phyloP scores from a whole-genome alignment of 1,139 yeast genomes.

The Kluyveromyces marxianus region DNA sequence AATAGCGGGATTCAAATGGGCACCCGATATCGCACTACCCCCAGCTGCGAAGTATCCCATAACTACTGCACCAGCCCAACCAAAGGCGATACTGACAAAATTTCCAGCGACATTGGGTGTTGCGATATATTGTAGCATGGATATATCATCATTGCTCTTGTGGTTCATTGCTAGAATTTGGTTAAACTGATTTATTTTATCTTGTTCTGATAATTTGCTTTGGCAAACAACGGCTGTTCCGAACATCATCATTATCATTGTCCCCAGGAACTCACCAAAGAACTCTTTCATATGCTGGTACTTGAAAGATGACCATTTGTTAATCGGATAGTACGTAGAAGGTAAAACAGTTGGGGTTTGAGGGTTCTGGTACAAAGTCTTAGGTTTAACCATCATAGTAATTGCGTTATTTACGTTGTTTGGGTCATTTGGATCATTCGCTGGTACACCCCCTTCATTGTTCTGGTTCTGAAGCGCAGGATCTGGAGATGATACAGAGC shows the following conservation, averaged over 20 bases:
- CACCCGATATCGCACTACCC: constrained; percentile 39
- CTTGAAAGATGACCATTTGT: constrained; percentile 29
- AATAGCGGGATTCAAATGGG: constrained; percentile 39
- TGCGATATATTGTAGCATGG: constrained; percentile 11
- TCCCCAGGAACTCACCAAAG: constrained; percentile 44
- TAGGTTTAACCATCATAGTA: constrained; percentile 31
- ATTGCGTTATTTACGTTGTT: constrained; percentile 8
- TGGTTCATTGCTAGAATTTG: constrained; percentile 3
- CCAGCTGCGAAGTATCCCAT: constrained; percentile 39
- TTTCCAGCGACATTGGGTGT: constrained; percentile 33
- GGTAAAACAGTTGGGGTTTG: constrained; percentile 32
- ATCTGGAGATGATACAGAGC: constrained; percentile 5
- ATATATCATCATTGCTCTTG: constrained; percentile 10
- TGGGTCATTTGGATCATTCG: constrained; percentile 2
- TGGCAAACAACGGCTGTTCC: constrained; percentile 45
- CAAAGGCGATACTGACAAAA: constrained; percentile 36
- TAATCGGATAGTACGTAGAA: constrained; percentile 31
- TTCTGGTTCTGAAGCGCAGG: not conserved
- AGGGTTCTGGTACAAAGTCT: constrained; percentile 31
- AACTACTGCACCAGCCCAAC: constrained; percentile 47
- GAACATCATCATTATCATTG: constrained; percentile 36
- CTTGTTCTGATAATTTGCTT: constrained; percentile 28
- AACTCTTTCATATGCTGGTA: constrained; percentile 28
- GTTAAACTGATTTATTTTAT: constrained; percentile 5
- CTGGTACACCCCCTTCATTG: constrained; percentile 3